Conservation (phyloP, 495 filamentous ascomycete species). For the Penicillium coffeae region DNA sequence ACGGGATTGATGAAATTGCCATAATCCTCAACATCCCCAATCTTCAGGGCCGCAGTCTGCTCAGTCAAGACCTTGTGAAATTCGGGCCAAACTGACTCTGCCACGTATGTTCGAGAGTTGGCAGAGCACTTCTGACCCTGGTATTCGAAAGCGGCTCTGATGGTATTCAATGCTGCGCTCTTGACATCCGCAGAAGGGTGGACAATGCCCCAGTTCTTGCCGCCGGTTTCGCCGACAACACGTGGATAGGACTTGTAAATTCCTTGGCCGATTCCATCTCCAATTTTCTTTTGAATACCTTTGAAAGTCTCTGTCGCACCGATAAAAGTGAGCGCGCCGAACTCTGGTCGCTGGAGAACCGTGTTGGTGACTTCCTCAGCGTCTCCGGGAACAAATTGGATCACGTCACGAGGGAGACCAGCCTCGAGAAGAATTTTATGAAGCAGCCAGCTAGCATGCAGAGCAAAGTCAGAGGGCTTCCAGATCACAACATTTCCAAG, state of each 20-base stretch:
- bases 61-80: conserved; percentile 53
- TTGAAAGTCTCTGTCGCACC: conserved; percentile 76
- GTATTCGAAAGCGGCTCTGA: conserved; percentile 83
- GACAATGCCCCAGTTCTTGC: conserved; percentile 84
- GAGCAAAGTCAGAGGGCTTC: conserved; percentile 79
- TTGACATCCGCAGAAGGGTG: conserved; percentile 67
- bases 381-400: conserved; percentile 78
- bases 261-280: conserved; percentile 60
- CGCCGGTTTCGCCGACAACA: conserved; percentile 80
- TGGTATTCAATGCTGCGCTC: conserved; percentile 72
- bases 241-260: conserved; percentile 70
- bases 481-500: conserved; percentile 82
- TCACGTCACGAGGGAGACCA: conserved; percentile 70
- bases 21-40: conserved; percentile 58
- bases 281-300: conserved; percentile 66
- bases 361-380: conserved; percentile 68
- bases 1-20: conserved; percentile 71
- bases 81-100: conserved; percentile 59
- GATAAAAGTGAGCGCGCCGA: conserved; percentile 75
- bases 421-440: conserved; percentile 79
- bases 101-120: conserved; percentile 70
- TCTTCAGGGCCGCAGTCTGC: conserved; percentile 20
- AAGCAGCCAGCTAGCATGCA: conserved; percentile 69
- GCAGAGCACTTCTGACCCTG: conserved; percentile 87
- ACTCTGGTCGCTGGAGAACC: conserved; percentile 62